Conservation (phyloP, 23 red algal species). For the Gracilariopsis chorda region DNA sequence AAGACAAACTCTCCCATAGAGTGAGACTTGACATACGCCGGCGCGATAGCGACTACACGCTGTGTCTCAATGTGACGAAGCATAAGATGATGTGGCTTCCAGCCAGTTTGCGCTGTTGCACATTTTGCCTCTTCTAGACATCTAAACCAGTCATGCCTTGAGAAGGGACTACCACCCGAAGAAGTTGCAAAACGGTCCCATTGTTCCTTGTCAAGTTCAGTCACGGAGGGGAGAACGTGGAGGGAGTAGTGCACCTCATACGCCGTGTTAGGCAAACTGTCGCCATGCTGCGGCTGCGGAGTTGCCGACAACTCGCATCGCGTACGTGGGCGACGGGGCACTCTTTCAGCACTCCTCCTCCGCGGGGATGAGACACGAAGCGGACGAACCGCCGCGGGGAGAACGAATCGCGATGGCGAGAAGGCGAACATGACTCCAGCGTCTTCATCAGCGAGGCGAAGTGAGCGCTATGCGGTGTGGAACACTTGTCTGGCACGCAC, state of each 20-base stretch:
- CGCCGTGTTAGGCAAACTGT: too few species aligned
- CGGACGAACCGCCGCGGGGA: too few species aligned
- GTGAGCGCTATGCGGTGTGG: too few species aligned
- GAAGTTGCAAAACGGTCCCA: constrained; percentile 37
- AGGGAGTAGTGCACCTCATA: constrained; percentile 5
- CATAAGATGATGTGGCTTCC: constrained; percentile 73
- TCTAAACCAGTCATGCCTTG: constrained; percentile 68
- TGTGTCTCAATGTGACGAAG: constrained; percentile 6
- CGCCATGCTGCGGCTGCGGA: too few species aligned
- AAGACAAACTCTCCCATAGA: constrained; percentile 94
- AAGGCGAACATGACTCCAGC: too few species aligned
- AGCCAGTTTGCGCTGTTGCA: constrained; percentile 40
- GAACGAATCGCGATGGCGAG: too few species aligned
- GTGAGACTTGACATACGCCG: constrained; percentile 76
- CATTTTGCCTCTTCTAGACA: constrained; percentile 77
- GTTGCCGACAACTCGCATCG: too few species aligned
- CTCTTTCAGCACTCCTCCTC: too few species aligned
- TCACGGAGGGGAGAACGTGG: constrained; percentile 10
- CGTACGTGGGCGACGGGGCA: too few species aligned
- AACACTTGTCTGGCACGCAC: too few species aligned
- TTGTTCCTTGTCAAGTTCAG: background rate
- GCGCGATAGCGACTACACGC: constrained; percentile 49
- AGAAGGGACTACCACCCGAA: constrained; percentile 53
- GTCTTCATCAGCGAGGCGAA: too few species aligned
- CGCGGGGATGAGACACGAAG: too few species aligned